These are phyloP conservation scores for Gelatoporia subvermispora DNA, from an alignment of 768 basidiomycete species.

Conservation along the genomic window DNA sequence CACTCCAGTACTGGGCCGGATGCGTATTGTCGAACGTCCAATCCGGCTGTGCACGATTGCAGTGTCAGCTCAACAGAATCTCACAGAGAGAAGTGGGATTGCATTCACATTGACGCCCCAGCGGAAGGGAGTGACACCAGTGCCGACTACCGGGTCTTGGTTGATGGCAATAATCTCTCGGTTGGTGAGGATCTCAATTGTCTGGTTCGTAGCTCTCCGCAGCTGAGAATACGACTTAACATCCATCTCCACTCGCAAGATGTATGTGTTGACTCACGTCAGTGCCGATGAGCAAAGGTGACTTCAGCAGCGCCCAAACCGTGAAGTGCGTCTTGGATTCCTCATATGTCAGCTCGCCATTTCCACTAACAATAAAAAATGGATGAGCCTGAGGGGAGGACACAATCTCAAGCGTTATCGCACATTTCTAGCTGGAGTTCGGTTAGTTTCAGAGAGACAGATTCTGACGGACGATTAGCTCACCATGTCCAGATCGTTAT, in stretches of 20 bases:
- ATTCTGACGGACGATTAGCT: slow-evolving; percentile 3
- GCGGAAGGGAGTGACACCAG: slow-evolving; percentile 57
- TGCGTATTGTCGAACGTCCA: slow-evolving; percentile 38
- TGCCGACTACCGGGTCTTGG: slow-evolving; percentile 59
- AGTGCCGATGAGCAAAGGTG: slow-evolving; percentile 60
- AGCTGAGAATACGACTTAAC: slow-evolving; percentile 31
- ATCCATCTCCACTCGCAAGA: too few relatives aligned
- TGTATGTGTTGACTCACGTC: slow-evolving; percentile 17
- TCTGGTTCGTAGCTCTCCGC: slow-evolving; percentile 41
- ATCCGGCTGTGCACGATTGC: slow-evolving; percentile 26
- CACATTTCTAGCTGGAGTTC: slow-evolving; percentile 14
- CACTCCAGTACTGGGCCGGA: slow-evolving; percentile 73
- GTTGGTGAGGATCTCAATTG: slow-evolving; percentile 56
- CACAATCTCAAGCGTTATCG: slow-evolving; percentile 56
- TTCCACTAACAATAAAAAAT: slow-evolving; percentile 44
- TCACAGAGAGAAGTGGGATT: neutral
- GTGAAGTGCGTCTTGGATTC: slow-evolving; percentile 70
- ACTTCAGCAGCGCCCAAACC: slow-evolving; percentile 69
- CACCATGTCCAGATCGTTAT: slow-evolving; percentile 68
- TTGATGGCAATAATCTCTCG: slow-evolving; percentile 62
- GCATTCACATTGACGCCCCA: slow-evolving; percentile 59
- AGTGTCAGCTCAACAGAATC: too few relatives aligned
- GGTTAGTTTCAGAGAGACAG: neutral
- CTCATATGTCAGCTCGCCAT: slow-evolving; percentile 55
- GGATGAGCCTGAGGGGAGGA: neutral